Evolutionary conservation across 2,329 filamentous ascomycete species (phyloP).

Genomic region (Colletotrichum cereale): DNA sequence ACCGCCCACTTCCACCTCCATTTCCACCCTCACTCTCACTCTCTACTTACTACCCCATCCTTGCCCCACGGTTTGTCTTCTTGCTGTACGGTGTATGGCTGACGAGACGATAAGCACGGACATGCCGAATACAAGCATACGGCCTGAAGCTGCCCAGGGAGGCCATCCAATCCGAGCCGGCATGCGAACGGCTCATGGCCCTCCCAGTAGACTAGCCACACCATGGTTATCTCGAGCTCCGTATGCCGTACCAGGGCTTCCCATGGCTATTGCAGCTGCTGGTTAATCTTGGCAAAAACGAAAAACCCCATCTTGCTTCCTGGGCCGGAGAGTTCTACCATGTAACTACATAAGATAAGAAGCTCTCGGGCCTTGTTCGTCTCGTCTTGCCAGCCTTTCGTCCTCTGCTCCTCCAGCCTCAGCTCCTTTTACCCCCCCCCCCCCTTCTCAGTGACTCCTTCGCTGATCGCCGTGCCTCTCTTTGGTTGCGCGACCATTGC

Average conservation of each 20-base stretch:
- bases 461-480: constrained; percentile 10
- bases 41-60: background rate
- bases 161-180: constrained; percentile 7
- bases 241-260: constrained; percentile 2
- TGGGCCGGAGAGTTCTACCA: background rate
- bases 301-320: background rate
- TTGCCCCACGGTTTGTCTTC: background rate
- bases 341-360: constrained; percentile 31
- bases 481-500: constrained; percentile 7
- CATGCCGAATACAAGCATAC: constrained; percentile 35
- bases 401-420: background rate
- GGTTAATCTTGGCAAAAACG: constrained; percentile 16
- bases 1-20: background rate
- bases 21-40: background rate
- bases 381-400: background rate
- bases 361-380: background rate
- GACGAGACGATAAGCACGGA: background rate
- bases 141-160: constrained; percentile 12
- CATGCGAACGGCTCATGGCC: background rate
- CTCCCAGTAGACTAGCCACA: background rate
- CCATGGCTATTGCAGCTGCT: background rate
- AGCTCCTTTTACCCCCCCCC: background rate
- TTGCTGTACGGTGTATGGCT: too few relatives aligned
- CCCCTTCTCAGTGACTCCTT: background rate
- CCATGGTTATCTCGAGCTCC: constrained; percentile 3